Percentiles rank a stretch among this genome's conserved stretches.
These are phyloP conservation scores for Fistulinella prunicolor DNA, from an alignment of 768 basidiomycete genomes.

Conservation along the genomic window DNA sequence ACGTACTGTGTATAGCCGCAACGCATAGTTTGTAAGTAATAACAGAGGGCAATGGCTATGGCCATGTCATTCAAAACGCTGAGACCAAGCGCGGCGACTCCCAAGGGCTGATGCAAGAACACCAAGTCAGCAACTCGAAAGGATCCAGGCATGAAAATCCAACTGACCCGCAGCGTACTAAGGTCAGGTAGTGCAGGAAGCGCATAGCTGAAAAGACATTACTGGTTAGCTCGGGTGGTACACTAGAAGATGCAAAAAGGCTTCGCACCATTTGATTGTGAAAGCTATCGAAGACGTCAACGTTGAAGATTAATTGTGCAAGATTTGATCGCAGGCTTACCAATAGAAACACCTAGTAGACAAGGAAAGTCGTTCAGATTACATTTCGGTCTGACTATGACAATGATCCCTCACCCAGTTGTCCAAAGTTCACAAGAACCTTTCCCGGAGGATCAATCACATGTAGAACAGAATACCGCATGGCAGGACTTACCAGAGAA, in stretches of 20 bases:
- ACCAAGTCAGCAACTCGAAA: neutral
- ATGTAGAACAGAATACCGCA: neutral
- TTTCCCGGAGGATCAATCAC: conserved; percentile 20
- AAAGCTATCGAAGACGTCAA: conserved; percentile 34
- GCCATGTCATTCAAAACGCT: conserved; percentile 50
- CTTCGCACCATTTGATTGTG: conserved; percentile 42
- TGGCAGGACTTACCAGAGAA: conserved; percentile 39
- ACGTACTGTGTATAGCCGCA: conserved; percentile 46
- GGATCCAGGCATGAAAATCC: neutral
- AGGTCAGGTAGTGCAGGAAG: conserved; percentile 44
- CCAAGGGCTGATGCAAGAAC: conserved; percentile 38
- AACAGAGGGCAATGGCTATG: conserved; percentile 51
- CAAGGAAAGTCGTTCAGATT: conserved; percentile 3
- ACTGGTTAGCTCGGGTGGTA: neutral
- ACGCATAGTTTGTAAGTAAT: conserved; percentile 51
- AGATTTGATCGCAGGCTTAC: conserved; percentile 26
- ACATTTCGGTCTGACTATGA: neutral
- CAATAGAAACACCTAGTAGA: conserved; percentile 35
- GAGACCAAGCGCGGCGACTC: conserved; percentile 45
- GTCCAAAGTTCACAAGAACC: conserved; percentile 46
- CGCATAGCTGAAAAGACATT: conserved; percentile 32
- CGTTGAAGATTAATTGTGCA: neutral
- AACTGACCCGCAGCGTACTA: conserved; percentile 43
- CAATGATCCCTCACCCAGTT: conserved; percentile 42
- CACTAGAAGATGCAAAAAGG: neutral